phyloP scores from a whole-genome alignment of 345 rosid species.

The Barbarea vulgaris region DNA sequence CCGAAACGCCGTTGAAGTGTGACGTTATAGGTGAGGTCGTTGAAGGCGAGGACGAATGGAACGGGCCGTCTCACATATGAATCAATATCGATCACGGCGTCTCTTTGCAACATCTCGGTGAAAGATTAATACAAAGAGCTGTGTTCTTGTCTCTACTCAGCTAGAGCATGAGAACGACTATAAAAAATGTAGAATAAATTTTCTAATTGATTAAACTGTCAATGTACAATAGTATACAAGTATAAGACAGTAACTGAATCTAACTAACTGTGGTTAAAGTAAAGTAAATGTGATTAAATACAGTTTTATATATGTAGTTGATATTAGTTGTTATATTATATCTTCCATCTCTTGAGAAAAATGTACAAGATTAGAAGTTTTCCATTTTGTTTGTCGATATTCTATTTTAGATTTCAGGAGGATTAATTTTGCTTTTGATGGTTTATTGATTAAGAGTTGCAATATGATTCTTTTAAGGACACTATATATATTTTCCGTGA shows the following conservation, averaged over 20 bases:
- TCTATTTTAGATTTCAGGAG: neutral
- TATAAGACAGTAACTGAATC: no score
- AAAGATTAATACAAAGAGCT: constrained; percentile 12
- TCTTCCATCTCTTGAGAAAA: neutral
- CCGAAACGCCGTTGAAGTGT: constrained; percentile 36
- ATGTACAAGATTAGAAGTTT: neutral
- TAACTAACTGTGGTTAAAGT: no score
- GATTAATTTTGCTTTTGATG: neutral
- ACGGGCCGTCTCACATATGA: constrained; percentile 6
- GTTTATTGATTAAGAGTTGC: neutral
- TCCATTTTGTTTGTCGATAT: neutral
- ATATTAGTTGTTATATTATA: neutral
- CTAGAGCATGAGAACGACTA: constrained; percentile 15
- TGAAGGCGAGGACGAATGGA: constrained; percentile 35
- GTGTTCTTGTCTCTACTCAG: constrained; percentile 11
- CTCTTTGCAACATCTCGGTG: constrained; percentile 21
- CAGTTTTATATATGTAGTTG: no score
- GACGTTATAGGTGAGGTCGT: constrained; percentile 28
- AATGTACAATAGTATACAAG: no score
- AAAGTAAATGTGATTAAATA: no score
- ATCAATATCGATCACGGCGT: constrained; percentile 12
- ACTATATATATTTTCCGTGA: neutral
- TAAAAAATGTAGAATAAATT: neutral
- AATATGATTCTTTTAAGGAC: constrained; percentile 13
- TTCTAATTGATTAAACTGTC: neutral